Percentiles rank a stretch among this genome's conserved stretches.
Conservation (phyloP, 306 rosid genomes). For the Acacia melanoxylon region DNA sequence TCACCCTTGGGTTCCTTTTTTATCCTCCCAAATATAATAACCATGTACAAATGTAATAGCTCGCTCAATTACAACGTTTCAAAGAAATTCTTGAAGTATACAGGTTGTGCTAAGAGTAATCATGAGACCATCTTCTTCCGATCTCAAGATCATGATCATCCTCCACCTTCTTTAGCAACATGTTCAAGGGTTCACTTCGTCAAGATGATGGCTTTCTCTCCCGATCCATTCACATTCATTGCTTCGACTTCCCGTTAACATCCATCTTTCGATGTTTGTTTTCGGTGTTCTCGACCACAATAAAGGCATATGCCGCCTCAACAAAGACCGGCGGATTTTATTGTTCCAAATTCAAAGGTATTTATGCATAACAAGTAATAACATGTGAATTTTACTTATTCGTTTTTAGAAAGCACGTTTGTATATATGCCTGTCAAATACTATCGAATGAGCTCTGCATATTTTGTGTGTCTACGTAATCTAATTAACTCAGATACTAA, state of each 20-base stretch:
- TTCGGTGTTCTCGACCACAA: too few species aligned
- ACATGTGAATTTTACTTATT: background rate
- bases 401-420: too few species aligned
- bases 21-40: background rate
- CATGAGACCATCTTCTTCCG: slow-evolving; percentile 15
- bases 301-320: slow-evolving; percentile 8
- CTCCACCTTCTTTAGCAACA: background rate
- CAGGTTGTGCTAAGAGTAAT: background rate
- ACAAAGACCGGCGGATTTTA: background rate
- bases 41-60: slow-evolving; percentile 27
- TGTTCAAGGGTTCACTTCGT: slow-evolving; percentile 33
- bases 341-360: slow-evolving; percentile 21
- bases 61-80: background rate
- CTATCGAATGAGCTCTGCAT: background rate
- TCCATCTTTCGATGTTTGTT: too few species aligned
- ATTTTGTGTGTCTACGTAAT: too few species aligned
- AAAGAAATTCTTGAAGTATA: background rate
- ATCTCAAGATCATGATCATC: background rate
- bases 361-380: background rate
- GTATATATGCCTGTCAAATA: background rate
- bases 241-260: too few species aligned
- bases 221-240: background rate
- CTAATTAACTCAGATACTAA: background rate
- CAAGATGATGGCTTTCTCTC: too few species aligned
- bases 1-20: background rate